Conservation (phyloP, 345 rosid genomes). For the Camelina neglecta region DNA sequence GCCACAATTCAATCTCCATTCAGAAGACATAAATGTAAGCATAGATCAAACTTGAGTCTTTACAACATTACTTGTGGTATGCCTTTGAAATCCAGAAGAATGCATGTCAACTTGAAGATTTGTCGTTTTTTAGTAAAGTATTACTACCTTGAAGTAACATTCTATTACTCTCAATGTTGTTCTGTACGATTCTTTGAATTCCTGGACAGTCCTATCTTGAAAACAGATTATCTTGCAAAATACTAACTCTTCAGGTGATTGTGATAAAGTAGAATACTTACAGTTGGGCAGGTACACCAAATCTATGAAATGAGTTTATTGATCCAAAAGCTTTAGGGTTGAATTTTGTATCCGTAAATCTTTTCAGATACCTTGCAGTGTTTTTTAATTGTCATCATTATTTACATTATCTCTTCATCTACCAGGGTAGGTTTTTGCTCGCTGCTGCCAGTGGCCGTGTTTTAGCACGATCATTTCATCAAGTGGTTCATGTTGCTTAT, state of each 20-base stretch:
- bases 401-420: slow-evolving; percentile 20
- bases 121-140: neutral
- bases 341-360: neutral
- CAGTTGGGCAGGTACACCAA: neutral
- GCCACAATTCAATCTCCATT: slow-evolving; percentile 99
- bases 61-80: neutral
- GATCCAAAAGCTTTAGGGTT: neutral
- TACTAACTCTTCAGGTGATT: neutral
- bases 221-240: neutral
- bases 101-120: slow-evolving; percentile 3
- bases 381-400: slow-evolving; percentile 16
- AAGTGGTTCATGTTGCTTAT: slow-evolving; percentile 78
- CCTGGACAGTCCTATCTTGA: slow-evolving; percentile 1
- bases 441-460: slow-evolving; percentile 98
- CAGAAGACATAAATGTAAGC: slow-evolving; percentile 97
- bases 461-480: slow-evolving; percentile 88
- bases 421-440: slow-evolving; percentile 96
- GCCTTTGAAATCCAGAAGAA: slow-evolving; percentile 4
- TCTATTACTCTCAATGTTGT: neutral
- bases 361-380: neutral
- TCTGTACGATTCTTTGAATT: neutral
- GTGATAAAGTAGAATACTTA: neutral
- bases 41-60: slow-evolving; percentile 26
- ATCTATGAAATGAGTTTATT: neutral
- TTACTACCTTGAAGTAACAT: neutral